Evolutionary conservation across 140 eudicot genomes (phyloP).

Genomic region (Flaveria floridana): DNA sequence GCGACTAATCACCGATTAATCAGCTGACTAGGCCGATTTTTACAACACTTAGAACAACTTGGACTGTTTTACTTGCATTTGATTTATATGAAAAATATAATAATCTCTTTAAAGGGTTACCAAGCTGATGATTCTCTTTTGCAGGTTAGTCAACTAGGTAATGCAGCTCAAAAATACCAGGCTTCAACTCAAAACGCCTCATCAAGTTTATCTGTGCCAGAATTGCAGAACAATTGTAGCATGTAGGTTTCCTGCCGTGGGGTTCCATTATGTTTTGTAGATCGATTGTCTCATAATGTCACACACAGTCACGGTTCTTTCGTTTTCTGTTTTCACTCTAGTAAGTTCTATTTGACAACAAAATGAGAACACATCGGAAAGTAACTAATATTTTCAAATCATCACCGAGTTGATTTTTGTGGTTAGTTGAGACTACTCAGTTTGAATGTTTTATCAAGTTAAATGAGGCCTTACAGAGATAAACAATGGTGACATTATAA

Average conservation of each 20-base stretch:
- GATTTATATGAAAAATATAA: background rate
- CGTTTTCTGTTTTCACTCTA: background rate
- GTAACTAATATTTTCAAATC: background rate
- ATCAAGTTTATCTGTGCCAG: conserved; percentile 72
- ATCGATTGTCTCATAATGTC: conserved; percentile 17
- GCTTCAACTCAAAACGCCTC: conserved; percentile 82
- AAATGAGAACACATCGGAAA: background rate
- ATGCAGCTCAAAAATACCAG: conserved; percentile 95
- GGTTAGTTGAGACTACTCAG: background rate
- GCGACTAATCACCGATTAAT: too few relatives aligned
- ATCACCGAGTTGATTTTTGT: background rate
- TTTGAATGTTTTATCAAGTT: background rate
- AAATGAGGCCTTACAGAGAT: background rate
- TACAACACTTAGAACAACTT: background rate
- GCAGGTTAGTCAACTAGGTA: conserved; percentile 94
- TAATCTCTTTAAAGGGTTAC: conserved; percentile 1
- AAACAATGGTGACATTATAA: background rate
- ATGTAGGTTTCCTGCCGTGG: conserved; percentile 51
- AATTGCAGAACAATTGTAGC: conserved; percentile 89
- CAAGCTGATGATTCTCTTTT: conserved; percentile 29
- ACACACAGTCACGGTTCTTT: conserved; percentile 7
- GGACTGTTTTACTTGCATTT: conserved; percentile 7
- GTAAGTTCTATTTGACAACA: conserved; percentile 10
- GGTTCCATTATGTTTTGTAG: background rate
- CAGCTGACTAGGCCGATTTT: too few relatives aligned